Evolutionary conservation across 192 early-diverging fungal species (phyloP).

Genomic region (Coemansia sp.): DNA sequence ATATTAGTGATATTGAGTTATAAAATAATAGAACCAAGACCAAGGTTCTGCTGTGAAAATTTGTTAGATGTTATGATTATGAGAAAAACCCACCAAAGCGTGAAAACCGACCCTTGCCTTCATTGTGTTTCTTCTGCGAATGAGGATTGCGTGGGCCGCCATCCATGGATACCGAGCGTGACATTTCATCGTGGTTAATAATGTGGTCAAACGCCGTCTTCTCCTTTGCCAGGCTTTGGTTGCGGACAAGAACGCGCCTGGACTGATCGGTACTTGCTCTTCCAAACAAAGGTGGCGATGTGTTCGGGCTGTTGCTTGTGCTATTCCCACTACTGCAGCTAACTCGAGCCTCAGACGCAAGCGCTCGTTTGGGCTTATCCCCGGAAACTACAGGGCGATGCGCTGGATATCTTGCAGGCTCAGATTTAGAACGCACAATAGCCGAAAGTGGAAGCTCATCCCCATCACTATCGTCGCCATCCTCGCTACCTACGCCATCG

Average conservation of each 20-base stretch:
- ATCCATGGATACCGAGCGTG: slow-evolving; percentile 1
- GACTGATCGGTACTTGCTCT: neutral
- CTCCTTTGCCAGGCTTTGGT: neutral
- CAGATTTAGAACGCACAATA: slow-evolving; percentile 40
- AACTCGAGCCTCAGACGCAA: neutral
- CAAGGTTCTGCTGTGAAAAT: neutral
- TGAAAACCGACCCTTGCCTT: neutral
- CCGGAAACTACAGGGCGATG: neutral
- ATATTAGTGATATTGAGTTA: neutral
- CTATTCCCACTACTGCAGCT: neutral
- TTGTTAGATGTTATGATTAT: neutral
- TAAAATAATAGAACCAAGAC: neutral
- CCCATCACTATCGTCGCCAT: slow-evolving; percentile 26
- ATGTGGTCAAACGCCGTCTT: neutral
- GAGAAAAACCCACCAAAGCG: slow-evolving; percentile 1
- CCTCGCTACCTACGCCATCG: neutral
- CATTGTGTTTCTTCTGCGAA: neutral
- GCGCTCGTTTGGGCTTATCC: neutral
- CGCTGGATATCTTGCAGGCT: slow-evolving; percentile 17
- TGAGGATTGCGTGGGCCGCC: neutral
- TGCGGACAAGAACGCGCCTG: slow-evolving; percentile 1
- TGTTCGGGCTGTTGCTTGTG: neutral
- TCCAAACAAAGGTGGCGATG: neutral
- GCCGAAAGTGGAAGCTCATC: slow-evolving; percentile 45
- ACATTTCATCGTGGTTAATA: neutral